Conservation (phyloP, 768 basidiomycete species). For the Podaxis pistillaris region DNA sequence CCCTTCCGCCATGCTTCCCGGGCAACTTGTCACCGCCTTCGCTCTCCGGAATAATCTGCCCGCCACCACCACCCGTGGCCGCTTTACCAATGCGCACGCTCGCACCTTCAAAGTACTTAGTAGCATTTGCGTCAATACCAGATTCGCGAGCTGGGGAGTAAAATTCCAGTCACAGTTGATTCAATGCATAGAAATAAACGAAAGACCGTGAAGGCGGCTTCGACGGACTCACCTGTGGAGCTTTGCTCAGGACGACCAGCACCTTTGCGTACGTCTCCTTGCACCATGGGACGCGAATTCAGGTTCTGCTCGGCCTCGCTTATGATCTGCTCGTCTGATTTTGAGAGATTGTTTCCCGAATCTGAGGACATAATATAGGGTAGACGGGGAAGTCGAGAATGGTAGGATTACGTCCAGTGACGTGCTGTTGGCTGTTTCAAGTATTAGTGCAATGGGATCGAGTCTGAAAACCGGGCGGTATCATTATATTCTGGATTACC, state of each 20-base stretch:
- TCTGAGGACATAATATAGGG: neutral
- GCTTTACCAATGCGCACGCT: neutral
- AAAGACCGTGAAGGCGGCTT: no score
- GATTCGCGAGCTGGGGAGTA: neutral
- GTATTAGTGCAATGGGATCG: neutral
- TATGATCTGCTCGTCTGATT: constrained; percentile 19
- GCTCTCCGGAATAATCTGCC: neutral
- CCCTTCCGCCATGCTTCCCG: neutral
- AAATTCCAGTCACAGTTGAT: neutral
- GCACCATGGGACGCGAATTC: neutral
- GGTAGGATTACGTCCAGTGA: neutral
- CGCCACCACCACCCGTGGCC: neutral
- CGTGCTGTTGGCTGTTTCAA: neutral
- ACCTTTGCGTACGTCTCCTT: neutral
- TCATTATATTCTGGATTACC: neutral
- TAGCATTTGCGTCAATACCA: neutral
- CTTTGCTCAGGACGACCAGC: neutral
- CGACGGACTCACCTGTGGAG: neutral
- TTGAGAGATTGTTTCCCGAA: constrained; percentile 16
- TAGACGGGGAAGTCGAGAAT: constrained; percentile 24
- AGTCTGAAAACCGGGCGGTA: neutral
- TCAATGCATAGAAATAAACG: neutral
- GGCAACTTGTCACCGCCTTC: neutral
- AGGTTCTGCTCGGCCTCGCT: neutral
- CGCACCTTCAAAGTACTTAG: neutral